A percentile compares a stretch with the other conserved stretches of the same genome.
Evolutionary conservation across 139 green algal species (phyloP).

Genomic region (Astrephomene gubernaculifera): DNA sequence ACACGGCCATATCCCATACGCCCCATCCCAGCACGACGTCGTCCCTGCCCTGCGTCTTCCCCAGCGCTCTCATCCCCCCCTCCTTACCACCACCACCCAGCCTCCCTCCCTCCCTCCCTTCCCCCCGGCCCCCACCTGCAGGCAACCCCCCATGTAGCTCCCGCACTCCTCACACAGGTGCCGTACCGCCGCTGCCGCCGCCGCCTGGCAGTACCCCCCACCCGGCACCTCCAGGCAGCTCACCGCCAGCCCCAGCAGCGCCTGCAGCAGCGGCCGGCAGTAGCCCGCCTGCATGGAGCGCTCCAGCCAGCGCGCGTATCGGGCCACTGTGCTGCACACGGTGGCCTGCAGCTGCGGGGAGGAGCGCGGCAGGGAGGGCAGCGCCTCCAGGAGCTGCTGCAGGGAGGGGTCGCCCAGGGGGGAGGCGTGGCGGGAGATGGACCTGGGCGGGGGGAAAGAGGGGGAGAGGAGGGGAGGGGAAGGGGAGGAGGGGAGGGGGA

Average conservation of each 20-base stretch:
- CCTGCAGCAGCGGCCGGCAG: constrained; percentile 39
- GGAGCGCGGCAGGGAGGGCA: constrained; percentile 69
- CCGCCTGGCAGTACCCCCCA: constrained; percentile 5
- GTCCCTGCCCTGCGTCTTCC: no score
- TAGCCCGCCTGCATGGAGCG: constrained; percentile 35
- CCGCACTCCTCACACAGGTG: constrained; percentile 75
- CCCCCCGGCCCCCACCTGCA: constrained; percentile 31
- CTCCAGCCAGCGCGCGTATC: constrained; percentile 75
- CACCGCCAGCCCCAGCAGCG: constrained; percentile 28
- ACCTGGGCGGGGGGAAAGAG: constrained; percentile 28
- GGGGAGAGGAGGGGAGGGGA: no score
- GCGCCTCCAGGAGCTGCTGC: constrained; percentile 64
- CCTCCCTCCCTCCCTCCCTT: neutral
- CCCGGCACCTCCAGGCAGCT: neutral
- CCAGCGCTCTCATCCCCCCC: neutral
- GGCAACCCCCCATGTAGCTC: constrained; percentile 54
- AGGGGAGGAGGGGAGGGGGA: no score
- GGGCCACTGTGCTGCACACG: constrained; percentile 66
- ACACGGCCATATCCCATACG: no score
- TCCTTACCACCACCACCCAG: neutral
- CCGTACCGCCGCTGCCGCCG: constrained; percentile 64
- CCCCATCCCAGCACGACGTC: no score
- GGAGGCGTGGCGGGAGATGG: constrained; percentile 51
- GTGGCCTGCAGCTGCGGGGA: constrained; percentile 54
- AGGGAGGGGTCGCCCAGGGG: constrained; percentile 63